Base-by-base conservation (phyloP, 2,329 filamentous ascomycete genomes). In the Trichoderma sp. region DNA sequence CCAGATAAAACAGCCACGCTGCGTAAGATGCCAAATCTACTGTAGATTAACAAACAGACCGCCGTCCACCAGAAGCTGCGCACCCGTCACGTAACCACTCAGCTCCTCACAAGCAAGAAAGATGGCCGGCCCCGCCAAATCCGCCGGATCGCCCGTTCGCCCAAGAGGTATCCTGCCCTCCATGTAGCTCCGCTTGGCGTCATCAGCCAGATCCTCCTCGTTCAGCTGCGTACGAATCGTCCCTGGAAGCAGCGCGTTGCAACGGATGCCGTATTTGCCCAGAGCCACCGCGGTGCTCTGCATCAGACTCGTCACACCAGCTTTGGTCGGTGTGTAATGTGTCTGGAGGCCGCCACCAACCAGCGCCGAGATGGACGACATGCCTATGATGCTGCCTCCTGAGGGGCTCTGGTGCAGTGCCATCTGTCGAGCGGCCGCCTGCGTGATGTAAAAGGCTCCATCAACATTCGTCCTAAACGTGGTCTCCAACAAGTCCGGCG, bases 311-410 rank as follows among this genome's bases (percentile, higher is more conserved):
- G 94, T 82, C 3, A 97, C 89, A 3, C 94, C 95, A 0, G 95
- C 94, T 84, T 97, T 97, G 18, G 95, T 97, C 11, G 95, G 94
- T 18, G 95, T 97, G 84, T 97, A 97, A 82, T 97, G 95, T 31
- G 91, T 92, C 85, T 97, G 95, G 64, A 89, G 87, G 0, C 92
- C 93, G 60, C 94, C 95, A 50, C 95, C 95, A 0, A 95, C 93
- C 14, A 95, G 89, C 0, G 93, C 93, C 21, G 89, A 91, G 80
- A 95, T 94, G 78, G 91, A 93, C 8, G 90, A 92, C 53, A 95
- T 88, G 72, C 90, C 93, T 78, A 95, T 96, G 80, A 98, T 97
- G 80, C 91, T 92, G 41, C 95, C 95, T 18, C 95, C 94, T 0
- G 90, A 84, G 0, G 92, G 91, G 2, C 87, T 85, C 79, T 94